Percentiles rank a stretch among this genome's conserved stretches.
phyloP scores from a whole-genome alignment of 192 early-diverging fungal genomes.

The Podila verticillata region DNA sequence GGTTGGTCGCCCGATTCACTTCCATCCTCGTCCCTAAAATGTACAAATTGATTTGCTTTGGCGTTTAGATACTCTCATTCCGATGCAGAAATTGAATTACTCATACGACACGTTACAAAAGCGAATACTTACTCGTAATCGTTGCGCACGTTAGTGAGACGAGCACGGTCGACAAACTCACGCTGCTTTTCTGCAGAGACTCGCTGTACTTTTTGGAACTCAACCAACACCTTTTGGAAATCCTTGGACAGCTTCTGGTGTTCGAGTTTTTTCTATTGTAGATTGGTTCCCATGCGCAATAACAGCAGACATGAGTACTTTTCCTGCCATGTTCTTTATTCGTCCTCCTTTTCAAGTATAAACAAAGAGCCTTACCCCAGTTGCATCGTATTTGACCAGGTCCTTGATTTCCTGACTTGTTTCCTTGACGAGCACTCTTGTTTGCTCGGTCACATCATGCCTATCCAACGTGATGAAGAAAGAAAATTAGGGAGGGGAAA shows the following conservation, averaged over 20 bases:
- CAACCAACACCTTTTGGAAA: conserved; percentile 89
- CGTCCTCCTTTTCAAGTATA: no score
- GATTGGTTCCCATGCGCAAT: not conserved
- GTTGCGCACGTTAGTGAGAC: conserved; percentile 55
- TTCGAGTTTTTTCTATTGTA: conserved; percentile 77
- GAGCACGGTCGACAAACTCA: conserved; percentile 84
- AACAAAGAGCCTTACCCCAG: conserved; percentile 30
- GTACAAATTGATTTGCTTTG: not conserved
- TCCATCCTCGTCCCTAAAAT: conserved; percentile 57
- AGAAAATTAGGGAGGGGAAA: not conserved
- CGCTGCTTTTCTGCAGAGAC: conserved; percentile 85
- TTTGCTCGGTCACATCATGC: conserved; percentile 82
- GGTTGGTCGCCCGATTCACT: conserved; percentile 62
- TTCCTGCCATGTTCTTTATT: not conserved
- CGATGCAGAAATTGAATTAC: not conserved
- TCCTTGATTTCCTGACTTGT: conserved; percentile 82
- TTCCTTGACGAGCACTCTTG: conserved; percentile 81
- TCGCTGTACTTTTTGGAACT: conserved; percentile 90
- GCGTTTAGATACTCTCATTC: not conserved
- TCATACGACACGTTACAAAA: not conserved
- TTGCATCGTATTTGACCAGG: conserved; percentile 67
- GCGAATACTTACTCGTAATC: conserved; percentile 50
- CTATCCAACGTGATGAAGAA: conserved; percentile 33
- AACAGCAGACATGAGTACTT: not conserved
- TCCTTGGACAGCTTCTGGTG: conserved; percentile 95